Evolutionary conservation across 352 stramenopile species (phyloP).

Genomic region (Phytophthora tentaculata): DNA sequence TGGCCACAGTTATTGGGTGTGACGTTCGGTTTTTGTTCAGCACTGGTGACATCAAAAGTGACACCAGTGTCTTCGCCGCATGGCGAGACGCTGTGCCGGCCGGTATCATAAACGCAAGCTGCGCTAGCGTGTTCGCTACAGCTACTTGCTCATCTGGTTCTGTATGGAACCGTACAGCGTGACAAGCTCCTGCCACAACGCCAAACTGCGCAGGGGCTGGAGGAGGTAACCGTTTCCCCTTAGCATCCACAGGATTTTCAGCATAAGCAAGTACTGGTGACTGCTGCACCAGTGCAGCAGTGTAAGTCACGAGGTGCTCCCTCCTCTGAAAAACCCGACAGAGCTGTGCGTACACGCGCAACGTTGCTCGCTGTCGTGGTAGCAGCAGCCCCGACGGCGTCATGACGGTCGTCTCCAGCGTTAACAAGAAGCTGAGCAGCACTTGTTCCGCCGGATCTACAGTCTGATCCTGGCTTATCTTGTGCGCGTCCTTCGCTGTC

Average conservation of each 20-base stretch:
- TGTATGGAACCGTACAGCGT: conserved; percentile 65
- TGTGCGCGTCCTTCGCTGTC: conserved; percentile 23
- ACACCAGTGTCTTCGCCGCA: conserved; percentile 58
- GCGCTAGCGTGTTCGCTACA: conserved; percentile 56
- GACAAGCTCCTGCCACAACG: conserved; percentile 53
- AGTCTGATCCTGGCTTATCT: conserved; percentile 36
- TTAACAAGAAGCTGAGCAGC: conserved; percentile 50
- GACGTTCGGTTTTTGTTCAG: conserved; percentile 33
- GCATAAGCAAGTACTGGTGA: conserved; percentile 48
- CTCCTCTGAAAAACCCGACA: conserved; percentile 55
- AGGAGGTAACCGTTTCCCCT: conserved; percentile 51
- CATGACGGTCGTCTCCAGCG: conserved; percentile 60
- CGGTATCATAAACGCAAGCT: conserved; percentile 57
- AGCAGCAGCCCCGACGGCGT: conserved; percentile 44
- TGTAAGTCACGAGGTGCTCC: conserved; percentile 49
- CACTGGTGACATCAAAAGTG: conserved; percentile 45
- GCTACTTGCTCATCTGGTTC: conserved; percentile 32
- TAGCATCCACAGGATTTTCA: conserved; percentile 38
- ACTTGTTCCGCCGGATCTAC: conserved; percentile 55
- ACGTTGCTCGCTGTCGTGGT: conserved; percentile 53
- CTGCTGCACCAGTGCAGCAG: conserved; percentile 55
- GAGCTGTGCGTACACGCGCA: conserved; percentile 71
- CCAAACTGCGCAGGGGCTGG: conserved; percentile 52
- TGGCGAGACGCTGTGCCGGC: conserved; percentile 58
- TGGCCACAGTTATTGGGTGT: conserved; percentile 31